Base-by-base conservation (phyloP, 306 rosid species). In the Ochetophila trinervis region DNA sequence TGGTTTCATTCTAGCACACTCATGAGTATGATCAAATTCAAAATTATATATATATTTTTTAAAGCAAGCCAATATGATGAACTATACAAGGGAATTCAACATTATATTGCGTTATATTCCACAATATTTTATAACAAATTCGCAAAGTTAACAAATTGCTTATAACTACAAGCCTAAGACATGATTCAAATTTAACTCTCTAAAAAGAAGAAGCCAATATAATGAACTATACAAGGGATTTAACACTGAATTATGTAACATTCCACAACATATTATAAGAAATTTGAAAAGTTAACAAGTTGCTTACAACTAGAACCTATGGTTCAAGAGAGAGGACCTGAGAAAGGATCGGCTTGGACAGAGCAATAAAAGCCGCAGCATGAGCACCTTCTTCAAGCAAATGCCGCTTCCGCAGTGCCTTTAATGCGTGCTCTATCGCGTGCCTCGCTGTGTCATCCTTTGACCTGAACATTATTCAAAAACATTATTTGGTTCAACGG, bases 361-460 rank as follows among this genome's bases (percentile, higher is more conserved):
- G 90, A 44, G 99, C 97, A 27, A 73, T 73, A 61, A 84, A 64
- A 48, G 95, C 91, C 2, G 97, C 97, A 77, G 83, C 84, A 81
- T 94, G 99, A 72, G 99, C 99, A 2, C 90, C 96, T 94, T 94
- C 99, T 80, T 94, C 99, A 13, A 79, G 65, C 72, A 90, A 82
- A 85, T 94, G 99, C 67, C 99, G 95, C 65, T 83, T 83, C 66
- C 90, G 81, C 32, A 90, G 85, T 66, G 97, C 81, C 80, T 79
- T 88, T 76, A 90, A 71, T 24, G 99, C 97, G 69, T 90, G 88
- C 68, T 75, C 78, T 58, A 94, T 90, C 37, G 99, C 95, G 16
- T 77, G 78, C 65, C 40, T 77, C 16, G 89, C 90, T 40, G 63
- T 34, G 45, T 75, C 67, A 11, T 84, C 88, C 72, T 71, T 85